These are phyloP conservation scores for Aurinia saxatilis DNA, from an alignment of 345 rosid species.

Conservation along the genomic window DNA sequence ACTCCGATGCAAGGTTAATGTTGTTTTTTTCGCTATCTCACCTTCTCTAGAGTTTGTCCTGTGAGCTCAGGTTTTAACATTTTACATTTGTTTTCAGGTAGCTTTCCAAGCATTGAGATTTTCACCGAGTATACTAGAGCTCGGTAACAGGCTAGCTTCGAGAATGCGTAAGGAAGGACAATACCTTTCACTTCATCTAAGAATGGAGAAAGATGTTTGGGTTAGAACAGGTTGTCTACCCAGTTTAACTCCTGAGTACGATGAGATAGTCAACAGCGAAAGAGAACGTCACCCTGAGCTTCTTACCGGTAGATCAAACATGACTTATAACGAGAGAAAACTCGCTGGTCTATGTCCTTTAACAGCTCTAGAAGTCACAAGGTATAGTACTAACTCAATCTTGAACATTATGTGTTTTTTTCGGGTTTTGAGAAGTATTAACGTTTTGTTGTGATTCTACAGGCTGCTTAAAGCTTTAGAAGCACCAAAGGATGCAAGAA, in stretches of 20 bases:
- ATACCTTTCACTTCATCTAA: constrained; percentile 76
- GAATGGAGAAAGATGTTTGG: constrained; percentile 97
- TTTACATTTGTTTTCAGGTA: too few relatives aligned
- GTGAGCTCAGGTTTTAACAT: too few relatives aligned
- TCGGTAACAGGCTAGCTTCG: constrained; percentile 70
- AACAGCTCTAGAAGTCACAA: constrained; percentile 77
- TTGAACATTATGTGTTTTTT: not conserved
- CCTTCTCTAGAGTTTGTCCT: too few relatives aligned
- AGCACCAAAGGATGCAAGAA: constrained; percentile 63
- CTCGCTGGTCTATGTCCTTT: constrained; percentile 93
- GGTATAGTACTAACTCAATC: constrained; percentile 31
- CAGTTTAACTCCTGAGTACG: constrained; percentile 61
- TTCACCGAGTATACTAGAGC: constrained; percentile 64
- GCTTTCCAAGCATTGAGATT: constrained; percentile 86
- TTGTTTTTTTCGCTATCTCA: too few relatives aligned
- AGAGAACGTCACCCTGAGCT: constrained; percentile 84
- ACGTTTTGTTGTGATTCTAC: not conserved
- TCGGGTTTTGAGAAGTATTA: not conserved
- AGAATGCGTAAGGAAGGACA: constrained; percentile 85
- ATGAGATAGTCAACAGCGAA: constrained; percentile 65
- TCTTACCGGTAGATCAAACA: constrained; percentile 81
- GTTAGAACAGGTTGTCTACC: constrained; percentile 95
- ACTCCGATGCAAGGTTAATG: constrained; percentile 93
- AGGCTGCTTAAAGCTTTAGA: constrained; percentile 95
- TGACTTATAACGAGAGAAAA: constrained; percentile 76